Base-by-base conservation (phyloP, 345 rosid genomes). In the Acer saccharum region DNA sequence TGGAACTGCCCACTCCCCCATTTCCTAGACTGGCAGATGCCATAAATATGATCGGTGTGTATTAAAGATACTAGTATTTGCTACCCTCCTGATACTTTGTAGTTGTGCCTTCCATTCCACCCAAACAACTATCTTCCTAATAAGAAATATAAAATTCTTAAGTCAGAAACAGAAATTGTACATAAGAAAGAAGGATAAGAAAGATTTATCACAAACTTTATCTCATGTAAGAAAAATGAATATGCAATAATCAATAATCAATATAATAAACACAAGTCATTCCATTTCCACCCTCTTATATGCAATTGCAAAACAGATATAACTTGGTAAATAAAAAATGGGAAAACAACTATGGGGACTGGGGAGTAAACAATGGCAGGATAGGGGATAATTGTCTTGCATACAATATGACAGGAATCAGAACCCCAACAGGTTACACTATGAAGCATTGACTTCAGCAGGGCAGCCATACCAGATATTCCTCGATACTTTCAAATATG, bases 1-100 rank as follows among this genome's bases (percentile, higher is more conserved):
- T 95, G 60, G 98, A 96, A 84, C 93, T 96, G 80, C 99, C 99
- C 71, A 90, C 98, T 58, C 96, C 96, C 69, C 97, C 98, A 81
- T 96, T 90, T 57, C 97, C 97, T 64, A 90, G 71, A 84, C 92
- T 90, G 75, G 97, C 94, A 75, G 97, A 92, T 61, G 98, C 89
- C 99, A 96, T 96, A 54, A 27, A 72, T 70, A 68, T 76, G 72
- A 81, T 52, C 27, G 63, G 75, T 44, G 65, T 81, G 65, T 76
- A 73, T 74, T 64, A 62, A 57, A 84, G 50, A 80, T 23, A 72
- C 88, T 83, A 91, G 83, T 84, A 73, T 50, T 25, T 25, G 27
- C 27, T 25, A 25, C 77, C 84, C 81, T 80, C 83, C 80, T 55
- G 80, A 82, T 54, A 71, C 79, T 52, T 65, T 29, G 84, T 57